Evolutionary conservation across 2,329 filamentous ascomycete species (phyloP), one percentile per base, ranked within the genome.

Genomic region (Byssoonygena ceratinophila): DNA sequence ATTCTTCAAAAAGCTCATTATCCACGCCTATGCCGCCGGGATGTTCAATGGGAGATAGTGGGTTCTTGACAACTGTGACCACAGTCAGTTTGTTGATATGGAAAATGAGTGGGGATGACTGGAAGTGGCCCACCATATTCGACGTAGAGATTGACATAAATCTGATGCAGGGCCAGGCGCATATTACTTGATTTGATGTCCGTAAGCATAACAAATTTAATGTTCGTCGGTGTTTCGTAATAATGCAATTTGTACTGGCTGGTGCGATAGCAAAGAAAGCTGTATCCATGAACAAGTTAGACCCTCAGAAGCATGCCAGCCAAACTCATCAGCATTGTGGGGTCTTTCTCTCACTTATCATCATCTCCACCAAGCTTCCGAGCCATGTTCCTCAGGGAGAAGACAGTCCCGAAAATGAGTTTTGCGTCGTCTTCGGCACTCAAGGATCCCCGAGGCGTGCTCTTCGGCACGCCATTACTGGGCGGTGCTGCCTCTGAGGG

Each of bases 171-270:
- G 20, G 94, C 91, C 61, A 94, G 88, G 41, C 90, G 81, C 81
- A 98, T 91, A 70, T 89, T 96, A 59, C 85, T 80, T 54, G 87
- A 86, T 59, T 82, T 85, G 34, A 86, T 87, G 71, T 97, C 92
- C 22, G 92, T 97, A 65, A 97, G 77, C 83, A 98, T 87, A 65
- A 96, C 89, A 66, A 97, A 94, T 66, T 95, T 94, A 70, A 94
- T 83, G 68, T 87, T 94, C 49, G 89, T 92, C 0, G 90, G 89
- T 11, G 92, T 97, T 76, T 98, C 92, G 77, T 96, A 98, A 75
- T 94, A 98, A 73, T 98, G 92, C 62, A 98, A 80, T 73, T 96
- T 96, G 77, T 98, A 98, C 71, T 95, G 85, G 60, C 79, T 86
- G 50, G 92, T 98, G 61, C 88, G 85, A 72, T 87, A 98, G 60